Base-by-base conservation (phyloP, 2,329 filamentous ascomycete species). In the Drechslera avenae region DNA sequence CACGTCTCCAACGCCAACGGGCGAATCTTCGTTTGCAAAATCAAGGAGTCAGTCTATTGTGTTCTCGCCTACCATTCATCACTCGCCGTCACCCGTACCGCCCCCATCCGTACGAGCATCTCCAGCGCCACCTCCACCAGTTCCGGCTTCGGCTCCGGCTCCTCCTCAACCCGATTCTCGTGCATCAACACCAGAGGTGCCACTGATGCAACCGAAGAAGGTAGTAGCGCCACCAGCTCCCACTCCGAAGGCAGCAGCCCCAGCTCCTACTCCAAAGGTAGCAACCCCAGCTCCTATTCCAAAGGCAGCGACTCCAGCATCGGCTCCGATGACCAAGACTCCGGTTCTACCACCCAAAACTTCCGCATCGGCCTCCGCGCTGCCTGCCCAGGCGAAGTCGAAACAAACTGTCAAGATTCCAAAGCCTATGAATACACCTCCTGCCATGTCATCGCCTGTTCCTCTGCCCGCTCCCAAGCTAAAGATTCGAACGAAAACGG, bases 401-500 rank as follows among this genome's bases (percentile, higher is more conserved):
- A 39, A 42, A 19, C 56, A 56, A 7, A 47, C 57, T 2, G 53
- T 66, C 48, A 61, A 51, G 7, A 39, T 61, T 12, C 58, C 62
- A 12, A 50, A 57, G 7, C 45, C 48, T n/a, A 52, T 61, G 5
- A 47, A 61, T 12, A 56, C 61, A 32, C 51, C 65, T 16, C 58
- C 59, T 5, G 49, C 61, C n/a, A 67, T 66, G n/a, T 49, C 54
- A 21, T 64, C 63, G 4, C 63, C 61, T 4, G 62, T 65, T 5
- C 62, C 63, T 19, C 51, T 59, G 6, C 58, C 63, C 3, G 63
- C 57, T 10, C 64, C 63, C 2, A 67, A 63, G 39, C 62, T 67
- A 28, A 69, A 67, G 40, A 63, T 69, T 48, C 64, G 63, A 41
- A 65, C 63, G 19, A 63, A 66, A 35, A 59, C 54, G 18, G 54